These are phyloP conservation scores for Boletus smithii DNA, from an alignment of 1,284 basidiomycete species.

Conservation along the genomic window DNA sequence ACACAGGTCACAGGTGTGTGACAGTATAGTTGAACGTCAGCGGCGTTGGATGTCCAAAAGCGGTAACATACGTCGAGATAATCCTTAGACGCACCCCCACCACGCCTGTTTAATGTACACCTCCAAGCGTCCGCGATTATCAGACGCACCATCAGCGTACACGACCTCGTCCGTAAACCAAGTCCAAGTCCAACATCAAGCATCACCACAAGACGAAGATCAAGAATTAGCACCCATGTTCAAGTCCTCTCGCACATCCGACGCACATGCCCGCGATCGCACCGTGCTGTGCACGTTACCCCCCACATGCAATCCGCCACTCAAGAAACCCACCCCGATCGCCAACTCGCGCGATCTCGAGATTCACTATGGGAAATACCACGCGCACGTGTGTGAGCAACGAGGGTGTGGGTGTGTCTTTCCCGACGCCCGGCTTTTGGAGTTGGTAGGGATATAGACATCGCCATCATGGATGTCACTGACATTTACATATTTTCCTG, in stretches of 20 bases:
- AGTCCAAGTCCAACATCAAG: background rate
- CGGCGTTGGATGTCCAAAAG: slow-evolving; percentile 11
- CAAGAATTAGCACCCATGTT: slow-evolving; percentile 20
- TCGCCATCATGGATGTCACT: background rate
- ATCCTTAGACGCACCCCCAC: background rate
- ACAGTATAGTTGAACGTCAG: slow-evolving; percentile 23
- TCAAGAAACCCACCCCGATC: slow-evolving; percentile 52
- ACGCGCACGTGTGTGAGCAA: slow-evolving; percentile 78
- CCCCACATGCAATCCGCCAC: slow-evolving; percentile 73
- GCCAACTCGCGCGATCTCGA: slow-evolving; percentile 66
- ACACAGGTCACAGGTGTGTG: slow-evolving; percentile 23
- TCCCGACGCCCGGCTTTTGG: slow-evolving; percentile 73
- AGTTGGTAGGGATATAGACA: slow-evolving; percentile 56
- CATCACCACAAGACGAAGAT: slow-evolving; percentile 14
- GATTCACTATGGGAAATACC: slow-evolving; percentile 76
- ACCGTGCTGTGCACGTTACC: slow-evolving; percentile 70
- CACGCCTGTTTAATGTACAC: slow-evolving; percentile 17
- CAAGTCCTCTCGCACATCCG: slow-evolving; percentile 27
- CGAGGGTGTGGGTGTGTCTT: slow-evolving; percentile 77
- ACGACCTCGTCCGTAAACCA: slow-evolving; percentile 1
- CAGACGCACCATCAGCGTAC: slow-evolving; percentile 18
- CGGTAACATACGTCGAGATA: background rate
- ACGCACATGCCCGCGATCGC: slow-evolving; percentile 19
- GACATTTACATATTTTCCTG: background rate
- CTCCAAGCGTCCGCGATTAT: slow-evolving; percentile 31